Conservation (phyloP, 1,284 basidiomycete genomes). For the Tetrapyrgos nigripes region DNA sequence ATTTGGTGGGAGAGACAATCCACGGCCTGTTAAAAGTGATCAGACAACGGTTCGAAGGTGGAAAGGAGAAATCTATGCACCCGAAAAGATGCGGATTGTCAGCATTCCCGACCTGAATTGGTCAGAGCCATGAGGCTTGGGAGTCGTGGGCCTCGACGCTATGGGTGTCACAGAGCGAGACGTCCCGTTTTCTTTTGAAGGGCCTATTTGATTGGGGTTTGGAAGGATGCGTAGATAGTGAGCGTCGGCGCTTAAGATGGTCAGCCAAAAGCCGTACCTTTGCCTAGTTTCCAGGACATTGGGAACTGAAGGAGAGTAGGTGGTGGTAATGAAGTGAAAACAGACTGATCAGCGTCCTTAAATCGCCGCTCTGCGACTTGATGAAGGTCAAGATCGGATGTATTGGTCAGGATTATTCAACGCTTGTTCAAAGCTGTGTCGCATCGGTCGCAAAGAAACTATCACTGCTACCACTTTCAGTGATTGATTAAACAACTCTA, state of each 20-base stretch:
- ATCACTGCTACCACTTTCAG: background rate
- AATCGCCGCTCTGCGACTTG: background rate
- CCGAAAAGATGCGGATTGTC: conserved; percentile 89
- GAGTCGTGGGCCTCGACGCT: conserved; percentile 73
- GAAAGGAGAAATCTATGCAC: conserved; percentile 42
- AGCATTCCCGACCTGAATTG: conserved; percentile 84
- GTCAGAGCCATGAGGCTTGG: conserved; percentile 65
- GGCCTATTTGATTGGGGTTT: conserved; percentile 64
- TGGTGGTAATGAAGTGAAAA: conserved; percentile 14
- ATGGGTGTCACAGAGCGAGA: conserved; percentile 80
- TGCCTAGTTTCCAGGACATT: conserved; percentile 26
- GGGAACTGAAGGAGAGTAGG: conserved; percentile 4
- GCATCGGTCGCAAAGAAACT: background rate
- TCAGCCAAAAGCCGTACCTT: conserved; percentile 12
- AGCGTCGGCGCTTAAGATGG: background rate
- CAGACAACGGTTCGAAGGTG: background rate
- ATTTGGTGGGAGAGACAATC: conserved; percentile 76
- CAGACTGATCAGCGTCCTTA: background rate
- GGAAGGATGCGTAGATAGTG: conserved; percentile 2
- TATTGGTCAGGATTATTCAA: background rate
- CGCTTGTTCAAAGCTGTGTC: background rate
- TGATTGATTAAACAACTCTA: background rate
- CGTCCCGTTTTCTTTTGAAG: conserved; percentile 64
- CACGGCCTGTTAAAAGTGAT: conserved; percentile 57
- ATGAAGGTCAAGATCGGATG: background rate